Conservation (phyloP, 768 basidiomycete species). For the Rhizopogon roseolus region DNA sequence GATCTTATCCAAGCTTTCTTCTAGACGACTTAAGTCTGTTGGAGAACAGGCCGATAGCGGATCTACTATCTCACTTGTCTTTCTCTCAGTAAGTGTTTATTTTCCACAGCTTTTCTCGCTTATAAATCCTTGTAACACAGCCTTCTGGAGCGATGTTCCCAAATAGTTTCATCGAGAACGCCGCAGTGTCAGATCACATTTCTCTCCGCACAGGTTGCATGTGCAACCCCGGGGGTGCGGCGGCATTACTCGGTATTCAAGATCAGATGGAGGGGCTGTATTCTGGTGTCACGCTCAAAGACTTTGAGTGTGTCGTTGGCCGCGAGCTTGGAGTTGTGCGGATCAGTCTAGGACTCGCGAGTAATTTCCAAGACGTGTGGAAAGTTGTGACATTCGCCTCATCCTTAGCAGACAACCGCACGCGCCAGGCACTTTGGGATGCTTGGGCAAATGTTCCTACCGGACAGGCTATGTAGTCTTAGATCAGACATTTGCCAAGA, state of each 20-base stretch:
- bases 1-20: slow-evolving; percentile 62
- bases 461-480: slow-evolving; percentile 34
- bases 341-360: slow-evolving; percentile 76
- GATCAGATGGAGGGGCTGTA: slow-evolving; percentile 59
- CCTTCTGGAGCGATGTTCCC: slow-evolving; percentile 63
- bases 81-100: slow-evolving; percentile 49
- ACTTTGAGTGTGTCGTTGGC: slow-evolving; percentile 58
- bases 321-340: slow-evolving; percentile 71
- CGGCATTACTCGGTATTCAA: slow-evolving; percentile 63
- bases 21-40: slow-evolving; percentile 45
- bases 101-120: background rate
- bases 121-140: slow-evolving; percentile 28
- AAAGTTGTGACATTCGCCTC: slow-evolving; percentile 46
- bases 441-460: slow-evolving; percentile 27
- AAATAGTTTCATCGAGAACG: slow-evolving; percentile 68
- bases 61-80: slow-evolving; percentile 57
- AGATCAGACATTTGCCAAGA: background rate
- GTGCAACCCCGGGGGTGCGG: slow-evolving; percentile 84
- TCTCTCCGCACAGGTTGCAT: slow-evolving; percentile 83
- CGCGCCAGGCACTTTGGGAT: slow-evolving; percentile 37
- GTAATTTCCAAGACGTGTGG: slow-evolving; percentile 73
- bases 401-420: slow-evolving; percentile 36
- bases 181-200: slow-evolving; percentile 58
- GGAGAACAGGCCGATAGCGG: slow-evolving; percentile 67
- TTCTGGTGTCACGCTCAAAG: slow-evolving; percentile 53